Evolutionary conservation across 768 basidiomycete species (phyloP).

Genomic region (Suillus brevipes): DNA sequence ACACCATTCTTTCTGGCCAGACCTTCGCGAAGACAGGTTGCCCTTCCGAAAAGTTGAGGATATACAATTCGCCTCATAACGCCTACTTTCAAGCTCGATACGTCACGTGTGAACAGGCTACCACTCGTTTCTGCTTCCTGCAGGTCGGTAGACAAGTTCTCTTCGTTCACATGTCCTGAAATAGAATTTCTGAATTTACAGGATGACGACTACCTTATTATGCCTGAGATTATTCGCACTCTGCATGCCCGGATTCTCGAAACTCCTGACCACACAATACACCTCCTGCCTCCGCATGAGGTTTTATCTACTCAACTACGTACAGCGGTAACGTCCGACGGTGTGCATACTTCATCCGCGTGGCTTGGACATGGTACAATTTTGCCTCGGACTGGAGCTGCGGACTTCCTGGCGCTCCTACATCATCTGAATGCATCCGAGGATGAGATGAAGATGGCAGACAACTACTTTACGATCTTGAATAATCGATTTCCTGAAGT

Average conservation of each 20-base stretch:
- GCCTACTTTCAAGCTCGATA: conserved; percentile 64
- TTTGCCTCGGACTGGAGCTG: conserved; percentile 42
- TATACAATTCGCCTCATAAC: conserved; percentile 59
- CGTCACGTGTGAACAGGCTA: conserved; percentile 51
- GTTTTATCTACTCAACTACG: conserved; percentile 55
- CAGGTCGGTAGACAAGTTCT: conserved; percentile 42
- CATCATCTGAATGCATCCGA: conserved; percentile 41
- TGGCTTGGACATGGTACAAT: conserved; percentile 70
- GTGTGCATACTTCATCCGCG: conserved; percentile 56
- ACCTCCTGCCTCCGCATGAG: conserved; percentile 63
- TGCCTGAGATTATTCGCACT: conserved; percentile 54
- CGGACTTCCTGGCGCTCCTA: conserved; percentile 52
- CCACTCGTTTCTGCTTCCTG: conserved; percentile 59
- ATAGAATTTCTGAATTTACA: conserved; percentile 21
- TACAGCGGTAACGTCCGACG: conserved; percentile 36
- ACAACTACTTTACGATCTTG: conserved; percentile 67
- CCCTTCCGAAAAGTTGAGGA: conserved; percentile 42
- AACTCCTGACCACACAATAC: conserved; percentile 36
- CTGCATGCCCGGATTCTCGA: conserved; percentile 43
- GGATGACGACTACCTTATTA: conserved; percentile 71
- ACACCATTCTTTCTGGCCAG: conserved; percentile 25
- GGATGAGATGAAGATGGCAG: conserved; percentile 63
- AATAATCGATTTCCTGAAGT: conserved; percentile 55
- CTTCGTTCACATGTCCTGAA: neutral
- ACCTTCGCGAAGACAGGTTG: conserved; percentile 45